Conservation (phyloP, 208 protist species). For the Porcisia hertigi region DNA sequence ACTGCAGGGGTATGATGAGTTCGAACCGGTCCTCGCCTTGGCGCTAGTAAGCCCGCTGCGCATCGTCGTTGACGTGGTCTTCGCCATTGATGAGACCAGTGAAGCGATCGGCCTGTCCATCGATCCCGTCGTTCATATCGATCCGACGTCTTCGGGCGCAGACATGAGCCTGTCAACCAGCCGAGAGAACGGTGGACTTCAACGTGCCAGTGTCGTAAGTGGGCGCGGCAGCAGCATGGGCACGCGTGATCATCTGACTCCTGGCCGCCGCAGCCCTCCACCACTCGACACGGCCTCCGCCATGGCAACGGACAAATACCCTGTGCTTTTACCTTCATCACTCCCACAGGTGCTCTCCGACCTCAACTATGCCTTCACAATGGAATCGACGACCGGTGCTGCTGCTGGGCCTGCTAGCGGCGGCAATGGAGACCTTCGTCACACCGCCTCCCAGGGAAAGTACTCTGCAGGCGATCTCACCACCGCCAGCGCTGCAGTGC, state of each 20-base stretch:
- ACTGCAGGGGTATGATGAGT: slow-evolving; percentile 50
- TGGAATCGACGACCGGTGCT: neutral
- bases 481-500: slow-evolving; percentile 14
- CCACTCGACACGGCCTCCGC: too few relatives aligned
- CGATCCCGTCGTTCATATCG: slow-evolving; percentile 9
- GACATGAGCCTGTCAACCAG: neutral
- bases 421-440: neutral
- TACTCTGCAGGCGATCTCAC: neutral
- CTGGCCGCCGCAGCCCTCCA: neutral
- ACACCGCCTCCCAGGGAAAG: neutral
- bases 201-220: neutral
- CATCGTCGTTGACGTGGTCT: slow-evolving; percentile 68
- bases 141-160: neutral
- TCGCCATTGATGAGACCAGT: slow-evolving; percentile 69
- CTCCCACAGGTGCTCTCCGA: slow-evolving; percentile 70
- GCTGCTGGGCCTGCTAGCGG: neutral
- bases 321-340: slow-evolving; percentile 47
- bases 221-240: neutral
- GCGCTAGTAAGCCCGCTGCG: slow-evolving; percentile 50
- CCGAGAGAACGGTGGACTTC: neutral
- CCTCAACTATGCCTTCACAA: slow-evolving; percentile 53
- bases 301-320: slow-evolving; percentile 20
- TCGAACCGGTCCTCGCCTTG: slow-evolving; percentile 45
- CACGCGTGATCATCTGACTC: neutral
- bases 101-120: slow-evolving; percentile 34